Evolutionary conservation across 306 rosid species (phyloP).

Genomic region (Quercus suber): DNA sequence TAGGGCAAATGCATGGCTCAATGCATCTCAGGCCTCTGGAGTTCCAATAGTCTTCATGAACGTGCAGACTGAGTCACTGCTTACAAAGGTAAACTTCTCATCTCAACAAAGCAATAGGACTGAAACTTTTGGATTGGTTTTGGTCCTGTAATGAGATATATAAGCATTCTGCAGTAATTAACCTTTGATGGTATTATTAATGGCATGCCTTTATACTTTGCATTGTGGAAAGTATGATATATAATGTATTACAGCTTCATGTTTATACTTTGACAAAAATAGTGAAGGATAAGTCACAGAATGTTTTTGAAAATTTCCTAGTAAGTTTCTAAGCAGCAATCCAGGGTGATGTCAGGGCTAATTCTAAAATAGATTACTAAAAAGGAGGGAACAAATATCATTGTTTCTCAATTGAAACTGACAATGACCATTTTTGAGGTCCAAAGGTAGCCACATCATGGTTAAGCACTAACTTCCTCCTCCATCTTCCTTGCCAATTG

Average conservation of each 20-base stretch:
- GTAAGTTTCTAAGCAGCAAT: neutral
- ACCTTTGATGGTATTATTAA: neutral
- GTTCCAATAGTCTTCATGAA: slow-evolving; percentile 84
- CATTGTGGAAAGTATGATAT: neutral
- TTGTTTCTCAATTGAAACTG: neutral
- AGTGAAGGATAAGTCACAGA: neutral
- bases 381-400: neutral
- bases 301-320: neutral
- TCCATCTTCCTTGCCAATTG: neutral
- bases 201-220: neutral
- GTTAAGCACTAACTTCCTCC: neutral
- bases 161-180: neutral
- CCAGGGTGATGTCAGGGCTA: neutral
- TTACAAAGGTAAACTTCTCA: slow-evolving; percentile 68
- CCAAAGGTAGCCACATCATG: neutral
- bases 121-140: neutral
- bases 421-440: neutral
- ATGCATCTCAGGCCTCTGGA: slow-evolving; percentile 73
- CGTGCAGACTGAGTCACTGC: slow-evolving; percentile 83
- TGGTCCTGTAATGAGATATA: neutral
- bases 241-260: neutral
- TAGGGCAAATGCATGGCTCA: slow-evolving; percentile 83
- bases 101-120: neutral
- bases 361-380: neutral
- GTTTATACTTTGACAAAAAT: neutral